A percentile compares a stretch with the other conserved stretches of the same genome.
These are phyloP conservation scores for Phialemoniopsis sp. DNA, from an alignment of 2,329 filamentous ascomycete genomes.

Conservation along the genomic window DNA sequence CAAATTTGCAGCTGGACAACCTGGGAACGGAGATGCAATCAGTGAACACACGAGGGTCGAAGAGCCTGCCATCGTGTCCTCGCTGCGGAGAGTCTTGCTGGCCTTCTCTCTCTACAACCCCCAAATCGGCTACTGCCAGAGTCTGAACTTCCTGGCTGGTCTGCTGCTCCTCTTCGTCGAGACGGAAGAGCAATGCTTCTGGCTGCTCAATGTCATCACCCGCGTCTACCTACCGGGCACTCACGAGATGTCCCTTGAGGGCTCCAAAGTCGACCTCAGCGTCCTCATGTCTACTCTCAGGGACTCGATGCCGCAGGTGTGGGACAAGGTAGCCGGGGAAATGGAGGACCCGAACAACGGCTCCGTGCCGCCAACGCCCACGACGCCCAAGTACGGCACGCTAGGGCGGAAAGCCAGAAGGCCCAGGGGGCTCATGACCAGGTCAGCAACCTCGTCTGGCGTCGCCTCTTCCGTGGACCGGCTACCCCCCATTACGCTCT, in stretches of 20 bases:
- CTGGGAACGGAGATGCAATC: slow-evolving; percentile 17
- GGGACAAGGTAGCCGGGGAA: slow-evolving; percentile 76
- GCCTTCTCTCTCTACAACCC: slow-evolving; percentile 91
- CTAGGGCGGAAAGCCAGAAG: slow-evolving; percentile 30
- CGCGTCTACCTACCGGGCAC: slow-evolving; percentile 84
- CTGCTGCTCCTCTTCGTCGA: slow-evolving; percentile 83
- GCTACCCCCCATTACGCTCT: slow-evolving; percentile 85
- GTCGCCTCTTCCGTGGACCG: slow-evolving; percentile 29
- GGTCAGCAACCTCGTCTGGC: slow-evolving; percentile 35
- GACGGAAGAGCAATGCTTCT: slow-evolving; percentile 86
- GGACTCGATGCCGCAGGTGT: slow-evolving; percentile 77
- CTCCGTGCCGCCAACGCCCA: slow-evolving; percentile 8
- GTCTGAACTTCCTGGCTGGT: slow-evolving; percentile 89
- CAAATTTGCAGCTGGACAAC: slow-evolving; percentile 40
- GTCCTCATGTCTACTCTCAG: slow-evolving; percentile 86
- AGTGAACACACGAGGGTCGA: slow-evolving; percentile 26
- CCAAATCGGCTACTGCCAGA: slow-evolving; percentile 91
- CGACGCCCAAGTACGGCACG: slow-evolving; percentile 11
- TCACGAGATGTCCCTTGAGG: slow-evolving; percentile 85
- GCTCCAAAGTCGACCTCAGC: slow-evolving; percentile 88
- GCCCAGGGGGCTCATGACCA: slow-evolving; percentile 31
- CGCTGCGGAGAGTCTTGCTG: slow-evolving; percentile 79
- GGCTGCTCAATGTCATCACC: slow-evolving; percentile 90
- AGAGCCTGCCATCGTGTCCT: slow-evolving; percentile 76
- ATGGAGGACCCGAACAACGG: slow-evolving; percentile 19